Conservation (phyloP, 2,329 filamentous ascomycete genomes). For the Xylaria sp. region DNA sequence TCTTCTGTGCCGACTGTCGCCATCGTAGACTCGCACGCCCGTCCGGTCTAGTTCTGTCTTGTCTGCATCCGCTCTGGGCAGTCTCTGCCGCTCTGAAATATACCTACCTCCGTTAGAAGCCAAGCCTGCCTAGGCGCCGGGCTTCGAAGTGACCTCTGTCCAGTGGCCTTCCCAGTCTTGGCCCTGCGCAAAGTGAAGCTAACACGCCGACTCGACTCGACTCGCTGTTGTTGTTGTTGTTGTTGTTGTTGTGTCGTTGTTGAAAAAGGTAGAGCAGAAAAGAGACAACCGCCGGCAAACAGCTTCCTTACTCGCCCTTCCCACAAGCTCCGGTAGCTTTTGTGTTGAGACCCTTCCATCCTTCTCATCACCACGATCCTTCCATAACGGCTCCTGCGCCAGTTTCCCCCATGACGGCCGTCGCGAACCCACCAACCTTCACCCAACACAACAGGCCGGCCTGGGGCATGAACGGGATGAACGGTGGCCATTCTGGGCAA, state of each 20-base stretch:
- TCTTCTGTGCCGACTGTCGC: neutral
- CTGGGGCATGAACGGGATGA: constrained; percentile 55
- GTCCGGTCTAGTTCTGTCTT: neutral
- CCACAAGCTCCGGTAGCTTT: constrained; percentile 11
- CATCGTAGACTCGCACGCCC: neutral
- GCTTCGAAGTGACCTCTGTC: constrained; percentile 6
- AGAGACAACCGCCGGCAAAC: neutral
- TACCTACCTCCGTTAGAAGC: neutral
- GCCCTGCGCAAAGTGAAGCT: constrained; percentile 6
- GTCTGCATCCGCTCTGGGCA: neutral
- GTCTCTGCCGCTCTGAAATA: constrained; percentile 4
- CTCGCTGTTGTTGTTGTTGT: neutral
- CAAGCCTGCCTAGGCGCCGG: constrained; percentile 8
- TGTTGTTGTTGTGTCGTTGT: constrained; percentile 12
- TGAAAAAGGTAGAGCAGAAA: constrained; percentile 8
- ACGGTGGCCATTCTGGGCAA: constrained; percentile 36
- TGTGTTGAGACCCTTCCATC: constrained; percentile 19
- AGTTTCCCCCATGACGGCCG: constrained; percentile 57
- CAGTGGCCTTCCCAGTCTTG: constrained; percentile 3
- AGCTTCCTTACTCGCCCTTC: constrained; percentile 1
- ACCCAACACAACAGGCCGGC: constrained; percentile 57
- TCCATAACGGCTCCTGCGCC: constrained; percentile 17
- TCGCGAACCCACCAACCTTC: constrained; percentile 60
- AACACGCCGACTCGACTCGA: constrained; percentile 3
- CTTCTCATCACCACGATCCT: constrained; percentile 14